Conservation (phyloP, 2,329 filamentous ascomycete genomes). For the Xylaria sp. region DNA sequence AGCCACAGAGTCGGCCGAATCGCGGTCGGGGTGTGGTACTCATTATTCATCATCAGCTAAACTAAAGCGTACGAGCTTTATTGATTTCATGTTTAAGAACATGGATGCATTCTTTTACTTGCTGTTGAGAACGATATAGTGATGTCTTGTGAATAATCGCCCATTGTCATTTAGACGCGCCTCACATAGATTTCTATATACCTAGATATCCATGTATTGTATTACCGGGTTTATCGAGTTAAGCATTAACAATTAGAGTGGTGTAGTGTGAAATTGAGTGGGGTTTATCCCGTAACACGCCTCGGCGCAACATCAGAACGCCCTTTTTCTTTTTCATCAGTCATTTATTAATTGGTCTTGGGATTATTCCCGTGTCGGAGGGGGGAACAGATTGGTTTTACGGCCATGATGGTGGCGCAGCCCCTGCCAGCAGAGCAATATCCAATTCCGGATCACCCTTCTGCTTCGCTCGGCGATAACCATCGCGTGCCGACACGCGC, state of each 20-base stretch:
- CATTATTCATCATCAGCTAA: background rate
- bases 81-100: background rate
- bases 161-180: background rate
- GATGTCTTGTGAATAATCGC: background rate
- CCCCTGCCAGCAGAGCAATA: constrained; percentile 39
- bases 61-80: background rate
- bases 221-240: background rate
- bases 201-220: background rate
- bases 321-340: background rate
- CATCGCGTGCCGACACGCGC: constrained; percentile 56
- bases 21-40: constrained; percentile 21
- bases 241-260: constrained; percentile 4
- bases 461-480: constrained; percentile 58
- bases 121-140: background rate
- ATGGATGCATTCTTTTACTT: background rate
- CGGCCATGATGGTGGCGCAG: constrained; percentile 10
- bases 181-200: too few species aligned
- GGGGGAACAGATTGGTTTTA: background rate
- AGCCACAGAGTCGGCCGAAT: constrained; percentile 20
- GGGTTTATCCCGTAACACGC: background rate
- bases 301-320: background rate
- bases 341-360: background rate
- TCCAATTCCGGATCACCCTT: constrained; percentile 62
- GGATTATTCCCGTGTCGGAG: background rate
- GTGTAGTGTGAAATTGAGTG: background rate